Conservation (phyloP, 2,329 filamentous ascomycete species). For the Aspergillus novofumigatus region DNA sequence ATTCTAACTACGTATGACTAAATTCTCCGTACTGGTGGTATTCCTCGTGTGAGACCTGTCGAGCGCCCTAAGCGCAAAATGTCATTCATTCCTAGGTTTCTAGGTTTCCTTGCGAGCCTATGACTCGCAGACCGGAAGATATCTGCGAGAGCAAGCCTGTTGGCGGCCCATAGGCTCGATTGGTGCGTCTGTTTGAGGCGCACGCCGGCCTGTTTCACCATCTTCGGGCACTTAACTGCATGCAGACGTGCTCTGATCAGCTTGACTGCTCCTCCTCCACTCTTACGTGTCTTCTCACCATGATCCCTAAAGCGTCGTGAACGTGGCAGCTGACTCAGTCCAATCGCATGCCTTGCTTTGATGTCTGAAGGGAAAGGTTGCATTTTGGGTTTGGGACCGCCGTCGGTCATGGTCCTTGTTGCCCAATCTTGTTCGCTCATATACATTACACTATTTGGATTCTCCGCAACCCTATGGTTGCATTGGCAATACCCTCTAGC, state of each 20-base stretch:
- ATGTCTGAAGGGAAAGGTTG: neutral
- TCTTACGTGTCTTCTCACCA: constrained; percentile 25
- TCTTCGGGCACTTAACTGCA: constrained; percentile 25
- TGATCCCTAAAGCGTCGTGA: neutral
- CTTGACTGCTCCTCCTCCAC: neutral
- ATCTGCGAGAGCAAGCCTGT: neutral
- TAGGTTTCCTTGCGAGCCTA: neutral
- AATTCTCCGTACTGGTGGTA: too few species aligned
- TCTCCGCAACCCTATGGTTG: neutral
- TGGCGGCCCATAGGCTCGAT: neutral
- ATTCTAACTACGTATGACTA: too few species aligned
- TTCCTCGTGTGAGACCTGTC: too few species aligned
- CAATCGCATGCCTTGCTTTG: neutral
- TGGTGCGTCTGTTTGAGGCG: neutral
- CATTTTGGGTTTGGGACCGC: neutral
- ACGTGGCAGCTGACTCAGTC: neutral
- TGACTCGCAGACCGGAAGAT: neutral
- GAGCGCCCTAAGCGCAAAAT: neutral
- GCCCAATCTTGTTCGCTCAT: neutral
- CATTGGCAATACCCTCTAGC: neutral
- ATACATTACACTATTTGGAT: neutral
- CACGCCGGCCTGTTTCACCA: constrained; percentile 24
- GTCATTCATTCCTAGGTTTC: neutral
- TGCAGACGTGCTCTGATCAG: constrained; percentile 14
- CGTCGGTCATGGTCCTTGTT: neutral